These are phyloP conservation scores for Globisporangium sylvaticum DNA, from an alignment of 352 stramenopile genomes.

Conservation along the genomic window DNA sequence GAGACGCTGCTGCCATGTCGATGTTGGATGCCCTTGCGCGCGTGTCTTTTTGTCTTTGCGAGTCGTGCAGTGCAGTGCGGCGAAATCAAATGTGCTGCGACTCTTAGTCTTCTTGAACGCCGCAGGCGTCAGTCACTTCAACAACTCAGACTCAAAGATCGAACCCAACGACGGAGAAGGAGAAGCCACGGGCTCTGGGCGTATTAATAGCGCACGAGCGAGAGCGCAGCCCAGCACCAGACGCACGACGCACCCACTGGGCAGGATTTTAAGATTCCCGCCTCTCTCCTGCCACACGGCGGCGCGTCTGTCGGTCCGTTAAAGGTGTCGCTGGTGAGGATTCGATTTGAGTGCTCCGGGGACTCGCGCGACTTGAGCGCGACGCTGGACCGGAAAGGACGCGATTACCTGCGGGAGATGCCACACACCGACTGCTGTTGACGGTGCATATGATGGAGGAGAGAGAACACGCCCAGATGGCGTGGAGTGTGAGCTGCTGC, in stretches of 20 bases:
- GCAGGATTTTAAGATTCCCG: background rate
- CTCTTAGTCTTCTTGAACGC: background rate
- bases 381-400: background rate
- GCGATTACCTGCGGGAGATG: background rate
- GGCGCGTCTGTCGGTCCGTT: background rate
- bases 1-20: slow-evolving; percentile 1
- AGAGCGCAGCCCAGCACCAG: background rate
- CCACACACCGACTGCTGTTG: background rate
- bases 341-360: background rate
- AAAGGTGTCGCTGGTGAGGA: background rate
- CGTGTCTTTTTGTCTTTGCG: background rate
- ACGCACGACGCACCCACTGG: background rate
- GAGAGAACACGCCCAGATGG: background rate
- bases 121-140: background rate
- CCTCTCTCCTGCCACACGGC: background rate
- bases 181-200: background rate
- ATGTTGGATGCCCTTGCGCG: background rate
- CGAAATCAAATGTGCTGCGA: background rate
- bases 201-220: background rate
- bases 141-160: background rate
- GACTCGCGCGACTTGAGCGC: background rate
- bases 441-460: background rate
- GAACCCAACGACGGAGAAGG: background rate
- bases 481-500: too few relatives aligned
- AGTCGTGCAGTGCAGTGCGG: background rate